Evolutionary conservation across 208 protist species (phyloP).

Genomic region (Trypanosoma vivax): DNA sequence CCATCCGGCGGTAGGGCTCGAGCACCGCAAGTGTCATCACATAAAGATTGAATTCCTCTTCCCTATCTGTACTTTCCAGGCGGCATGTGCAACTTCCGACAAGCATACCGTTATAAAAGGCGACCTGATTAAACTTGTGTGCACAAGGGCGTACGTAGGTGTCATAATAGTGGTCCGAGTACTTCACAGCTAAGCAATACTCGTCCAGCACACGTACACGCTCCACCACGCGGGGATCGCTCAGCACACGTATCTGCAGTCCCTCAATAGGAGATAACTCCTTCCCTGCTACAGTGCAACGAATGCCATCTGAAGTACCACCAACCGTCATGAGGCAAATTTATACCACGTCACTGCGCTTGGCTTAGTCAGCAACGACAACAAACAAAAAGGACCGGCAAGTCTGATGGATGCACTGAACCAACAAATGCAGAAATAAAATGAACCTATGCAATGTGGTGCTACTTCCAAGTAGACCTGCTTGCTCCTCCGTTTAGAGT

Average conservation of each 20-base stretch:
- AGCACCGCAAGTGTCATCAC: slow-evolving; percentile 93
- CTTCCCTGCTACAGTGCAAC: not conserved
- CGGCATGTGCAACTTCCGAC: slow-evolving; percentile 89
- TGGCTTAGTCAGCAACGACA: too few relatives aligned
- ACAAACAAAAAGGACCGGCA: too few relatives aligned
- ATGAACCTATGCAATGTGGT: too few relatives aligned
- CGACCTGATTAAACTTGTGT: slow-evolving; percentile 68
- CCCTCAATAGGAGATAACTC: slow-evolving; percentile 38
- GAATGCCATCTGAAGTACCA: not conserved
- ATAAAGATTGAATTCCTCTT: slow-evolving; percentile 68
- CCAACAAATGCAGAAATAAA: too few relatives aligned
- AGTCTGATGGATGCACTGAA: too few relatives aligned
- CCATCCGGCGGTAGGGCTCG: slow-evolving; percentile 82
- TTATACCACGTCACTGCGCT: too few relatives aligned
- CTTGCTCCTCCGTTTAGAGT: too few relatives aligned
- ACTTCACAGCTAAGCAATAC: slow-evolving; percentile 76
- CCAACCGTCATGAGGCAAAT: slow-evolving; percentile 1
- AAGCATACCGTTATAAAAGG: slow-evolving; percentile 87
- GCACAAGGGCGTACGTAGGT: slow-evolving; percentile 50
- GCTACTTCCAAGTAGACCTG: too few relatives aligned
- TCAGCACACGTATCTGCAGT: slow-evolving; percentile 54
- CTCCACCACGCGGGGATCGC: slow-evolving; percentile 65
- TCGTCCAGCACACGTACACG: slow-evolving; percentile 73
- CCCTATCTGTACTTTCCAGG: slow-evolving; percentile 51
- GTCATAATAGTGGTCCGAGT: slow-evolving; percentile 80